These are phyloP conservation scores for Mallotus japonicus DNA, from an alignment of 441 rosid genomes.

Conservation along the genomic window DNA sequence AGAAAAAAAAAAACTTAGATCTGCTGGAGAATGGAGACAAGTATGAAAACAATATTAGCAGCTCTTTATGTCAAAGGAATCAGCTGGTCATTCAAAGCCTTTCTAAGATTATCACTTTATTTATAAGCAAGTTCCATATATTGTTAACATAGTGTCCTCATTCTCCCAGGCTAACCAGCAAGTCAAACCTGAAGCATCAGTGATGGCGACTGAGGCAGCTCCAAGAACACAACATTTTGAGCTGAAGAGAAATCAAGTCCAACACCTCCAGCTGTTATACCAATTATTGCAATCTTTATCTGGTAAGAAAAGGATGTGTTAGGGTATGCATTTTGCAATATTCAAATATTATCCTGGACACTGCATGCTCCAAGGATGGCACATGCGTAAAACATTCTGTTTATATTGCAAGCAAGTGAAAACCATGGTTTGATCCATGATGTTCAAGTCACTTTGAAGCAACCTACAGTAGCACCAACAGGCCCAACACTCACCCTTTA, in stretches of 20 bases:
- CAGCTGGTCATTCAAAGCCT: too few species aligned
- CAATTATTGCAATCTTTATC: conserved; percentile 89
- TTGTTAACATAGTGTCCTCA: background rate
- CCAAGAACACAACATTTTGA: conserved; percentile 83
- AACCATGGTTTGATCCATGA: background rate
- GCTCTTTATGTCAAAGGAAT: too few species aligned
- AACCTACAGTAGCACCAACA: background rate
- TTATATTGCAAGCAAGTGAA: background rate
- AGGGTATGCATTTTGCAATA: background rate
- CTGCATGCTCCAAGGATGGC: background rate
- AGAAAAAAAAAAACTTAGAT: background rate
- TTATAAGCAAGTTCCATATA: background rate
- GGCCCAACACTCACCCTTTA: background rate
- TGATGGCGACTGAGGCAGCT: conserved; percentile 85
- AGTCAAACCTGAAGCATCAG: conserved; percentile 84
- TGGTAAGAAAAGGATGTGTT: conserved; percentile 28
- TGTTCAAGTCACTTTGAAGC: background rate
- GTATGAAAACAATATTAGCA: background rate
- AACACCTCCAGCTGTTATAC: conserved; percentile 91
- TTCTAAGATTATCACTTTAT: too few species aligned
- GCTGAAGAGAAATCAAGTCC: conserved; percentile 96
- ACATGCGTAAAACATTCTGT: background rate
- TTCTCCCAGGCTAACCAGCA: conserved; percentile 1
- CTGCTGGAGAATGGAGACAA: background rate
- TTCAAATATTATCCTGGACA: background rate